Conservation (phyloP, 176 grass and related monocot genomes). For the Phragmites australis region DNA sequence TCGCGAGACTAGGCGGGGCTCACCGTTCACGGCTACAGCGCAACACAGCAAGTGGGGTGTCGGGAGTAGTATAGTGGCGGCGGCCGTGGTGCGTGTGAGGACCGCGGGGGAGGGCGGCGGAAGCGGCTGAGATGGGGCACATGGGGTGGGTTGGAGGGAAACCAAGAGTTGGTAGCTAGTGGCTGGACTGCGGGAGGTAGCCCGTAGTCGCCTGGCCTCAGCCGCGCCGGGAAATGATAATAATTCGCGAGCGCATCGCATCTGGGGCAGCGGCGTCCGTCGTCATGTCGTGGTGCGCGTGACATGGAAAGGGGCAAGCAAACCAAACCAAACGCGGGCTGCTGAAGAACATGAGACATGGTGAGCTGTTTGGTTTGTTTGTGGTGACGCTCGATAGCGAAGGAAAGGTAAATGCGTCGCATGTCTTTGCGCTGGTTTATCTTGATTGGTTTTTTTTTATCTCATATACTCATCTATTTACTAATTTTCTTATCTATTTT, state of each 20-base stretch:
- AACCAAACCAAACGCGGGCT: not conserved
- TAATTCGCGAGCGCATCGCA: not conserved
- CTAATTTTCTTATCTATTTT: too few species aligned
- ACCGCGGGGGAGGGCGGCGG: not conserved
- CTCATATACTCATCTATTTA: too few species aligned
- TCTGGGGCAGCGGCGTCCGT: not conserved
- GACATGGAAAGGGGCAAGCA: not conserved
- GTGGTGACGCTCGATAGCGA: not conserved
- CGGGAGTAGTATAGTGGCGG: not conserved
- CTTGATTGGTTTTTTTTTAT: too few species aligned
- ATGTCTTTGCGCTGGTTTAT: too few species aligned
- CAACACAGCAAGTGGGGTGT: conserved; percentile 32
- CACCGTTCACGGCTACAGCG: not conserved
- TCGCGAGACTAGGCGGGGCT: not conserved
- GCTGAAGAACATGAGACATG: not conserved
- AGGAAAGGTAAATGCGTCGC: too few species aligned
- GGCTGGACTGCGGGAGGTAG: conserved; percentile 11
- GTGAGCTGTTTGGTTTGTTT: conserved; percentile 17
- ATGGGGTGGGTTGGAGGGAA: not conserved
- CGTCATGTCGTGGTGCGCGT: conserved; percentile 21
- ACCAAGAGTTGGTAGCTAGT: not conserved
- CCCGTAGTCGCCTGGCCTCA: too few species aligned
- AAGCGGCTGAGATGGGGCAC: conserved; percentile 15
- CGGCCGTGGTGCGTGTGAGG: not conserved
- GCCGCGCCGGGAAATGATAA: not conserved